These are phyloP conservation scores for Mycena kentingensis DNA, from an alignment of 768 basidiomycete genomes.

Conservation along the genomic window DNA sequence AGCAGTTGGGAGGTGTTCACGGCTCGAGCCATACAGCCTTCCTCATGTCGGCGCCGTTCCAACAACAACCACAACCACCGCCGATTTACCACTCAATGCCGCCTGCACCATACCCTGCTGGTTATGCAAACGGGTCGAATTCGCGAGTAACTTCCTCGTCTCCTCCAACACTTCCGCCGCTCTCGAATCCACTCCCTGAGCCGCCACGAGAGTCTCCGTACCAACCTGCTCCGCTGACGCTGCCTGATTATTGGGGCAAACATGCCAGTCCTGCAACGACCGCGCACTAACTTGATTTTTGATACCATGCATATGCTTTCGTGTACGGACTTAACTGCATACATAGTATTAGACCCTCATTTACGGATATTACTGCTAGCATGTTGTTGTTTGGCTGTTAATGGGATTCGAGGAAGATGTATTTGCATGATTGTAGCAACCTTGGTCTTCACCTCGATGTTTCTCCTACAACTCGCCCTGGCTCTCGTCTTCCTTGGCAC, in stretches of 20 bases:
- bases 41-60: slow-evolving; percentile 60
- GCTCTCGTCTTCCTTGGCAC: slow-evolving; percentile 6
- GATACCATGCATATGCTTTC: slow-evolving; percentile 25
- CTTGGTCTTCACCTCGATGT: too few relatives aligned
- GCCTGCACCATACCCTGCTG: slow-evolving; percentile 51
- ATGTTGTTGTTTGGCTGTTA: background rate
- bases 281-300: slow-evolving; percentile 48
- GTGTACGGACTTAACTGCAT: slow-evolving; percentile 1
- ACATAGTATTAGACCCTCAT: background rate
- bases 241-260: slow-evolving; percentile 65
- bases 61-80: slow-evolving; percentile 46
- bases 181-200: slow-evolving; percentile 65
- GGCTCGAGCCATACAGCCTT: slow-evolving; percentile 78
- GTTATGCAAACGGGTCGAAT: slow-evolving; percentile 50
- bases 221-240: slow-evolving; percentile 47
- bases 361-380: background rate
- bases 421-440: too few relatives aligned
- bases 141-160: slow-evolving; percentile 26
- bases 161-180: slow-evolving; percentile 18
- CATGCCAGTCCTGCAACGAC: slow-evolving; percentile 55
- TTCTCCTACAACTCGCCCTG: slow-evolving; percentile 17
- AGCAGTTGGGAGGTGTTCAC: slow-evolving; percentile 42
- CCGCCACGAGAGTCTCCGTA: slow-evolving; percentile 67
- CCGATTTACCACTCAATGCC: slow-evolving; percentile 68
- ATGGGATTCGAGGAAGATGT: background rate